phyloP scores from a whole-genome alignment of 2,329 filamentous ascomycete species.

The Verticillium isaacii region DNA sequence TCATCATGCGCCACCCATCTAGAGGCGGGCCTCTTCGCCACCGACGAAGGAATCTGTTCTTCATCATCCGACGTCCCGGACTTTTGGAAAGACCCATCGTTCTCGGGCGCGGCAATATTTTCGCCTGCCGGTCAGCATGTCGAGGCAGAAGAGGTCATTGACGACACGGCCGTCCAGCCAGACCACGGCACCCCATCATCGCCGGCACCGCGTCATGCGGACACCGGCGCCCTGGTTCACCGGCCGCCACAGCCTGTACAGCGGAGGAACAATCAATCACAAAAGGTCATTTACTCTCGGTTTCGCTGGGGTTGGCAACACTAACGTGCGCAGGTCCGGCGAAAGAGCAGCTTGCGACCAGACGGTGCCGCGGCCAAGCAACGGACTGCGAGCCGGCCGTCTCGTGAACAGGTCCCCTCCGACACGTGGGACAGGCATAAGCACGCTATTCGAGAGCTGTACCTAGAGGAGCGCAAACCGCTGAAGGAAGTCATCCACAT shows the following conservation, averaged over 20 bases:
- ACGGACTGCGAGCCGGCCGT: conserved; percentile 27
- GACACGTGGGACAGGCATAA: conserved; percentile 45
- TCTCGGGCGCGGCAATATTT: background rate
- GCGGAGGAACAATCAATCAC: background rate
- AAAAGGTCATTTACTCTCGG: background rate
- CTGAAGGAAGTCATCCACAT: conserved; percentile 49
- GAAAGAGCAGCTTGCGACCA: background rate
- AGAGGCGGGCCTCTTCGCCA: background rate
- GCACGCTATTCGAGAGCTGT: conserved; percentile 37
- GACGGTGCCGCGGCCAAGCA: conserved; percentile 12
- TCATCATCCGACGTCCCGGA: background rate
- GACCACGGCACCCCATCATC: background rate
- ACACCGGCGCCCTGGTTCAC: background rate
- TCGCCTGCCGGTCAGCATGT: background rate
- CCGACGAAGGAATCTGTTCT: background rate
- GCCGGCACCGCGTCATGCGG: background rate
- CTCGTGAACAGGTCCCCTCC: conserved; percentile 38
- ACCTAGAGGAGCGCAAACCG: conserved; percentile 43
- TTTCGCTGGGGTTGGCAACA: background rate
- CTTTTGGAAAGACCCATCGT: background rate
- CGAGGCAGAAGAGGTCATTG: background rate
- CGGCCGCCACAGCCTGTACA: background rate
- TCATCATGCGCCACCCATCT: background rate
- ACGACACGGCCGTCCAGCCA: background rate
- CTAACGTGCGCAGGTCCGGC: background rate